These are phyloP conservation scores for Panicum miliaceum DNA, from an alignment of 176 grass and related monocot species.

Conservation along the genomic window DNA sequence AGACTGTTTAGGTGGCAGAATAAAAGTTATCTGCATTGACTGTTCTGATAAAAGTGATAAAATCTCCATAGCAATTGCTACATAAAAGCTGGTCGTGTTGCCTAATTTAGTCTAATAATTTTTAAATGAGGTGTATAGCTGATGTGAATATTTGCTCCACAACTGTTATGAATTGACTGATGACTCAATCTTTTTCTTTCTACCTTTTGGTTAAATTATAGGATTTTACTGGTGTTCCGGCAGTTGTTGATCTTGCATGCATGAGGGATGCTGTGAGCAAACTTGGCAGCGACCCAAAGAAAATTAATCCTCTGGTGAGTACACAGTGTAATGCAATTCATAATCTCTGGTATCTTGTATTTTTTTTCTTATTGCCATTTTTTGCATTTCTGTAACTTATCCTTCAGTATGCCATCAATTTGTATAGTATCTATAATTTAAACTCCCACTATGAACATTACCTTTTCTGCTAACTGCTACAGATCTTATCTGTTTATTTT, in stretches of 20 bases:
- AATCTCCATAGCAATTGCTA: conserved; percentile 1
- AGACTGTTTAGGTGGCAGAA: conserved; percentile 34
- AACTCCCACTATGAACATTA: background rate
- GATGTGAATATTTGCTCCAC: background rate
- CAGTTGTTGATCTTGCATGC: conserved; percentile 95
- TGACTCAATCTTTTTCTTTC: conserved; percentile 11
- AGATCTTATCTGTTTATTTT: background rate
- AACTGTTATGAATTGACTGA: conserved; percentile 13
- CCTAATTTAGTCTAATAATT: conserved; percentile 22
- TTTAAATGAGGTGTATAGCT: conserved; percentile 9
- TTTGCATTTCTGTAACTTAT: background rate
- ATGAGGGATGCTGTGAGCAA: conserved; percentile 98
- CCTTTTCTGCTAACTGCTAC: background rate
- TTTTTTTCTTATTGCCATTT: conserved; percentile 12
- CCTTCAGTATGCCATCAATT: conserved; percentile 14
- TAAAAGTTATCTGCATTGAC: background rate
- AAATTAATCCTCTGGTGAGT: conserved; percentile 98
- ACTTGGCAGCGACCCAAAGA: conserved; percentile 78
- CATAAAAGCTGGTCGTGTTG: conserved; percentile 19
- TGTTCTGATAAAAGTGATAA: conserved; percentile 7
- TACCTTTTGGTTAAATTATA: conserved; percentile 36
- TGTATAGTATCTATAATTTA: background rate
- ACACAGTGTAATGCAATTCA: conserved; percentile 11
- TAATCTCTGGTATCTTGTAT: background rate
- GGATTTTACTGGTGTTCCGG: conserved; percentile 98